Base-by-base conservation (phyloP, 2,329 filamentous ascomycete genomes). In the Teratosphaeriaceae sp. region DNA sequence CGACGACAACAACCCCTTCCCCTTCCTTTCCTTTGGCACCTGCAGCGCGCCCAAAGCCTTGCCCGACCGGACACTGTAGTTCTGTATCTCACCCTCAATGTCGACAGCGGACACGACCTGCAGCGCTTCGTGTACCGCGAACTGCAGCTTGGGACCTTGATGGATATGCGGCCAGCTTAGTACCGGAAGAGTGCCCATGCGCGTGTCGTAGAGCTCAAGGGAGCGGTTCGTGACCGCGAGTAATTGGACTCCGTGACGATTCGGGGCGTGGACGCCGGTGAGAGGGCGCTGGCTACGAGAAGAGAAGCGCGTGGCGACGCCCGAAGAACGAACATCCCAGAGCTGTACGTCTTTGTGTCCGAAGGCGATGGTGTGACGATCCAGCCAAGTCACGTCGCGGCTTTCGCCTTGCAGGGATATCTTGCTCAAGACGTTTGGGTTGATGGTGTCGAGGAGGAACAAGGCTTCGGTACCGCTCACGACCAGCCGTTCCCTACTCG, bases 381-480 rank as follows among this genome's bases (percentile, higher is more conserved):
- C 9, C 56, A 59, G 7, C 57, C 64, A 22, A 61, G 52, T 12
- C 58, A 44, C 19, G 18, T 29, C 42, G 5, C 31, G 11, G 57
- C 58, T 36, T 56, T 55, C 2, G 58, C 52, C 7, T 55, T 49
- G 13, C 58, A 55, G 2, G 40, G 49, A 52, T 54, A 64, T n/a
- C 63, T 60, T 1, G 57, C 53, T 5, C 35, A 40, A 21, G 40
- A 23, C 11, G 18, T 21, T 20, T 20, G 26, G 39, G 13, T 2
- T 22, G 5, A 38, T 26, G 6, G 33, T 8, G 21, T 46, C 37
- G 7, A 44, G 12, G 23, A 46, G 13, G 22, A 26, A 48, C 3
- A 45, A 11, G 18, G 27, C 31, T 4, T 37, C 46, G 2, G 31
- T 48, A n/a, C 42, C 36, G 24, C 38, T 38, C 31, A 48, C 23